Evolutionary conservation across 2,329 filamentous ascomycete species (phyloP).

Genomic region (Tolypocladium paradoxum): DNA sequence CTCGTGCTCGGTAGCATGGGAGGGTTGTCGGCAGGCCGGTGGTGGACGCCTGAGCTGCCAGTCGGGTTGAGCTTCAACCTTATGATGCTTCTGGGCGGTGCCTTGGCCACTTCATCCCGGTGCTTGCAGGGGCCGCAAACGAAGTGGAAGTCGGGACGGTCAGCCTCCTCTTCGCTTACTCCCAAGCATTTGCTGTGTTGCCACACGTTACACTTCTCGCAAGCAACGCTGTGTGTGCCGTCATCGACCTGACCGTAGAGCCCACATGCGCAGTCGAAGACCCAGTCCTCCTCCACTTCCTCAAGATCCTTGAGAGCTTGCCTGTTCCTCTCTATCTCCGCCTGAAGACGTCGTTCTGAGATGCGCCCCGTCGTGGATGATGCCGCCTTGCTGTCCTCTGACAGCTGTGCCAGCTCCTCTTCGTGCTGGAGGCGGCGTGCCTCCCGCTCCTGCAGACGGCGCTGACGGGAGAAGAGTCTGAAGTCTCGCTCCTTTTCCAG

Average conservation of each 20-base stretch:
- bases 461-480: conserved; percentile 73
- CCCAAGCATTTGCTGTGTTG: conserved; percentile 90
- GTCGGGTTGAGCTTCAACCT: conserved; percentile 37
- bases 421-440: conserved; percentile 73
- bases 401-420: conserved; percentile 69
- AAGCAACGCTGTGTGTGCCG: conserved; percentile 85
- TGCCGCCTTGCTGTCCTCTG: conserved; percentile 59
- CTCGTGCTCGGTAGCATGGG: background rate
- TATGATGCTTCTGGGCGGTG: conserved; percentile 38
- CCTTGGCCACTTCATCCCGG: conserved; percentile 53
- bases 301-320: conserved; percentile 64
- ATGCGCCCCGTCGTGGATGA: conserved; percentile 47
- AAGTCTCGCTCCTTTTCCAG: conserved; percentile 66
- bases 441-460: conserved; percentile 78
- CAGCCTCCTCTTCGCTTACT: conserved; percentile 68
- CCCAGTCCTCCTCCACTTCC: conserved; percentile 74
- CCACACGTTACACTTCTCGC: conserved; percentile 91
- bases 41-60: background rate
- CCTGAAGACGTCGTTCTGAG: conserved; percentile 71
- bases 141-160: conserved; percentile 78
- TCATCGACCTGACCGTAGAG: conserved; percentile 89
- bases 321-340: conserved; percentile 70
- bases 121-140: conserved; percentile 69
- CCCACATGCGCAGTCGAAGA: conserved; percentile 91
- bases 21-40: background rate